phyloP scores from a whole-genome alignment of 441 rosid genomes.

The Omphalea diandra region DNA sequence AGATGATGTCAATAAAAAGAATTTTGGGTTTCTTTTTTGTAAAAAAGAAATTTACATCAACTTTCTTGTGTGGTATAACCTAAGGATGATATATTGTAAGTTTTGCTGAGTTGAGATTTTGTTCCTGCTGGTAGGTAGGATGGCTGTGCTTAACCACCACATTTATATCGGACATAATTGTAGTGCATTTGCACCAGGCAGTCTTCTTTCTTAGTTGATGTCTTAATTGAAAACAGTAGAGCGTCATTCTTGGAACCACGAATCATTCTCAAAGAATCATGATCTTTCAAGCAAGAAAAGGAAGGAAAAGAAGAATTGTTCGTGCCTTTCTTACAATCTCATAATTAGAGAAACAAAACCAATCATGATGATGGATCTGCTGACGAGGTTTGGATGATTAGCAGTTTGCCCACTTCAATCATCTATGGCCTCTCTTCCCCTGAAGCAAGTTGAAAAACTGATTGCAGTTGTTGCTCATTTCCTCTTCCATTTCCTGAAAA shows the following conservation, averaged over 20 bases:
- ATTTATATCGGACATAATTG: too few species aligned
- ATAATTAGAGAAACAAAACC: too few species aligned
- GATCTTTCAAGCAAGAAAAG: too few species aligned
- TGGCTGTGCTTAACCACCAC: not conserved
- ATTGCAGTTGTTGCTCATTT: too few species aligned
- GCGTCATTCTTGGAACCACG: not conserved
- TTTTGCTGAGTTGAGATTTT: slow-evolving; percentile 8
- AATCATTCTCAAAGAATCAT: not conserved
- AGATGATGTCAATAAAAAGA: slow-evolving; percentile 27
- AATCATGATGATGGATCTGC: too few species aligned
- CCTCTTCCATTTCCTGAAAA: too few species aligned
- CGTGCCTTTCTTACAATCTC: too few species aligned
- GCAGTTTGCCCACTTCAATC: too few species aligned
- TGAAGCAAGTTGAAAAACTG: too few species aligned
- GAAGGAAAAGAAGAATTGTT: too few species aligned
- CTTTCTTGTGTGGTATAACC: not conserved
- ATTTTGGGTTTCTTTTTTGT: not conserved
- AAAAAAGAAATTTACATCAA: not conserved
- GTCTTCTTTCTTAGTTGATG: slow-evolving; percentile 14
- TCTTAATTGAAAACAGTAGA: slow-evolving; percentile 1
- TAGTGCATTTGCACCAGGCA: not conserved
- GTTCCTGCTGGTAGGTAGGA: not conserved
- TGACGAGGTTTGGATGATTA: too few species aligned
- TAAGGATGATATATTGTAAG: slow-evolving; percentile 1
- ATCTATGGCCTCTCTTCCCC: too few species aligned